Base-by-base conservation (phyloP, 495 filamentous ascomycete genomes). In the Cenococcum geophilum region DNA sequence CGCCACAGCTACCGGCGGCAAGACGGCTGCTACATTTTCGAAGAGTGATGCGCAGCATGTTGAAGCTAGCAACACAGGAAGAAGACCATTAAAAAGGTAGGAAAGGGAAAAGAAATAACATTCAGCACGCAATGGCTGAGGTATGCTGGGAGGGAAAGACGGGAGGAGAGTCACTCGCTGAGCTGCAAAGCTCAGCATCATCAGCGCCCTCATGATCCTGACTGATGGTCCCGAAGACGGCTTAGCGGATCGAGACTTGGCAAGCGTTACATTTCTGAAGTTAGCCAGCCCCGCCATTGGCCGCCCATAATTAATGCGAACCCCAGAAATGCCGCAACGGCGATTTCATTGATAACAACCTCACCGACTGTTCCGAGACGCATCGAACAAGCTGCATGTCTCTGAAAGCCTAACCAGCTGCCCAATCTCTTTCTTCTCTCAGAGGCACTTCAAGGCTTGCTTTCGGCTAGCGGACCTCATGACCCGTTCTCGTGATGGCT, bases 21-120 rank as follows among this genome's bases (percentile, higher is more conserved):
- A 32, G 2, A 32, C 27, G 72, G 49, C 61, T 68, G 63, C 72
- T 62, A 66, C 70, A 69, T 67, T 69, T 68, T 36, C 69, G 61
- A 22, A 74, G 61, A 25, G 67, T 61, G 62, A 58, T 66, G 67
- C 72, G 72, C 67, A 75, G 68, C 73, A 75, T 75, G 47, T 45
- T 73, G 68, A 53, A 61, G 47, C 52, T 52, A 51, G 49, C 50
- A 54, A n/a, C n/a, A 36, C 14, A 16, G 14, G 42, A 49, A 34
- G 10, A 51, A 48, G 25, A 50, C 4, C 49, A 52, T 52, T 27
- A 52, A 52, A 52, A 4, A 52, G 18, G 49, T 10, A 32, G 25
- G 22, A 52, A 16, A 32, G 49, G 49, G 6, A 27, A 27, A 52
- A 16, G 8, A 25, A 27, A 52, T 16, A 52, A 32, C 20, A 52